phyloP scores from a whole-genome alignment of 1,284 basidiomycete species.

The Schizophyllum commune region DNA sequence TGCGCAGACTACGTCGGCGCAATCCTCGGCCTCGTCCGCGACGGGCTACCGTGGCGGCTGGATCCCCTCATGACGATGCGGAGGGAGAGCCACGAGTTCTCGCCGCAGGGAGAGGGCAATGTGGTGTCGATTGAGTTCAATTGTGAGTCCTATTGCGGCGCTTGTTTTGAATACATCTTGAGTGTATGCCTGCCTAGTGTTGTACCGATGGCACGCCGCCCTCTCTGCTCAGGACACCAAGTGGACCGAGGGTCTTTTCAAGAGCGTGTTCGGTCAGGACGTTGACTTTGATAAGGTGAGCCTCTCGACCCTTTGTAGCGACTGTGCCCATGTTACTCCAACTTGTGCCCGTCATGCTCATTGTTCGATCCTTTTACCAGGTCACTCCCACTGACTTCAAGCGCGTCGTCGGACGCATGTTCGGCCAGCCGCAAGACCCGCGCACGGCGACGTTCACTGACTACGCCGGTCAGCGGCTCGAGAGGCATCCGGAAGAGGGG shows the following conservation, averaged over 20 bases:
- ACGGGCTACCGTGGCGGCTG: constrained; percentile 52
- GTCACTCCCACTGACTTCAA: constrained; percentile 37
- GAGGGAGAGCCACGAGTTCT: constrained; percentile 33
- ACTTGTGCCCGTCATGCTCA: constrained; percentile 7
- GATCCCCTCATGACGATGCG: constrained; percentile 56
- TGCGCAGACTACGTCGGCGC: constrained; percentile 74
- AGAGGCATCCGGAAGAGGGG: neutral
- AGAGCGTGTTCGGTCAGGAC: constrained; percentile 32
- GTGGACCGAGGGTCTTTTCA: constrained; percentile 52
- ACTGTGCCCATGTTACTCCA: neutral
- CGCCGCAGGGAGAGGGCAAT: constrained; percentile 66
- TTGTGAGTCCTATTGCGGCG: constrained; percentile 13
- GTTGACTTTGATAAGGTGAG: constrained; percentile 28
- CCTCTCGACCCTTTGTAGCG: neutral
- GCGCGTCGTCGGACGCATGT: constrained; percentile 24
- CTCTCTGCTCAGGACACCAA: constrained; percentile 49
- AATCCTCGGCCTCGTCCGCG: constrained; percentile 58
- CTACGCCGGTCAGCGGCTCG: neutral
- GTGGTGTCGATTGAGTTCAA: constrained; percentile 70
- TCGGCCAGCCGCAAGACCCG: constrained; percentile 29
- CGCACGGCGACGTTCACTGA: constrained; percentile 14
- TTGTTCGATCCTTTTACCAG: constrained; percentile 19
- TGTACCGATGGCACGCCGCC: constrained; percentile 73
- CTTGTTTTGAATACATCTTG: too few relatives aligned
- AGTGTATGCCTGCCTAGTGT: too few relatives aligned